phyloP scores from a whole-genome alignment of 192 early-diverging fungal genomes.

The Backusella morwellensis region DNA sequence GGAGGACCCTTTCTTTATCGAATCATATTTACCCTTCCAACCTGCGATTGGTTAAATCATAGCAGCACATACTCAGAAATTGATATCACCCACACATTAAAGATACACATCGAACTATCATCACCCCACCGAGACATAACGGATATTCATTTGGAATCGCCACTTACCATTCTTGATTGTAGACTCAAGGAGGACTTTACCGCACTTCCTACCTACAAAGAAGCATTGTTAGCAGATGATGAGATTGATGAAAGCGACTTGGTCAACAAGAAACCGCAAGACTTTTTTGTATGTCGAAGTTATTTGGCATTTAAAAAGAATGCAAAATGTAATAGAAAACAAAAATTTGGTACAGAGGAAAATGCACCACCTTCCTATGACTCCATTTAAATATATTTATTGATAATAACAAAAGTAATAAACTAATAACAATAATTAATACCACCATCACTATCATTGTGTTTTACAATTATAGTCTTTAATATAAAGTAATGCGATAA shows the following conservation, averaged over 20 bases:
- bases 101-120: constrained; percentile 27
- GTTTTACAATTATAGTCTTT: too few relatives aligned
- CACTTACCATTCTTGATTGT: constrained; percentile 29
- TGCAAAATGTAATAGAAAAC: background rate
- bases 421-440: too few relatives aligned
- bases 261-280: background rate
- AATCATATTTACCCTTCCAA: constrained; percentile 24
- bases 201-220: constrained; percentile 25
- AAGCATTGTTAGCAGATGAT: background rate
- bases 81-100: constrained; percentile 17
- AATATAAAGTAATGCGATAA: too few relatives aligned
- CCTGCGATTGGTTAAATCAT: constrained; percentile 28
- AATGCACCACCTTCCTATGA: constrained; percentile 4
- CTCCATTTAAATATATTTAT: background rate
- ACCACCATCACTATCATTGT: too few relatives aligned
- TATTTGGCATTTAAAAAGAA: constrained; percentile 26
- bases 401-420: background rate
- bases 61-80: constrained; percentile 26
- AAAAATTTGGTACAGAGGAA: background rate
- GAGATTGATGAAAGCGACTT: background rate
- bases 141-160: constrained; percentile 22
- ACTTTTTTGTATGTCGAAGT: constrained; percentile 24
- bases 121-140: background rate
- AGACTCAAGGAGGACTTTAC: constrained; percentile 30
- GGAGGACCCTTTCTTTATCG: constrained; percentile 12